A percentile compares a stretch with the other conserved stretches of the same genome.
These are phyloP conservation scores for Pleurotus eryngii DNA, from an alignment of 768 basidiomycete species.

Conservation along the genomic window DNA sequence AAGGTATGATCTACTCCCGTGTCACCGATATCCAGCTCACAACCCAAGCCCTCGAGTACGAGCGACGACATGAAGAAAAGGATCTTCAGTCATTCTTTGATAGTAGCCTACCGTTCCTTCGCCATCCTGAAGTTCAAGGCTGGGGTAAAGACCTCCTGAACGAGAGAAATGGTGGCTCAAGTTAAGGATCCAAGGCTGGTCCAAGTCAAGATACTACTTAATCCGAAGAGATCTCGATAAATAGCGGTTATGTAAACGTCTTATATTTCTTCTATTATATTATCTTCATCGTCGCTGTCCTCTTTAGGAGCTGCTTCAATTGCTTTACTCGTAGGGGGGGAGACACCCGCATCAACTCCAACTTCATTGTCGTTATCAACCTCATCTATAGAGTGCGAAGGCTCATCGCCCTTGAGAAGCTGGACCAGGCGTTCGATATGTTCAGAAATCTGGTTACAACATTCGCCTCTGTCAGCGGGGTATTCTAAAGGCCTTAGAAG, in stretches of 20 bases:
- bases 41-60: constrained; percentile 67
- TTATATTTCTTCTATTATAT: constrained; percentile 75
- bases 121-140: constrained; percentile 65
- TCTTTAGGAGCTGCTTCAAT: constrained; percentile 21
- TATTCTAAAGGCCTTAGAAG: constrained; percentile 10
- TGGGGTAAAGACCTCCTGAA: constrained; percentile 63
- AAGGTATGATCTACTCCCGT: constrained; percentile 43
- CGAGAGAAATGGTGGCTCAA: constrained; percentile 35
- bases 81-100: constrained; percentile 78
- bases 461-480: constrained; percentile 16
- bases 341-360: constrained; percentile 9
- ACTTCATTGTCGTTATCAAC: constrained; percentile 23
- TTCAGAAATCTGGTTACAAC: constrained; percentile 63
- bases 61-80: constrained; percentile 41
- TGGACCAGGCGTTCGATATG: constrained; percentile 86
- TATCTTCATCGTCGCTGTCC: constrained; percentile 61
- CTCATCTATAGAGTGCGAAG: constrained; percentile 39
- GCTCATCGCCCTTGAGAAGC: constrained; percentile 79
- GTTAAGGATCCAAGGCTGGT: no score
- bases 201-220: no score
- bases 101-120: constrained; percentile 68
- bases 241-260: neutral
- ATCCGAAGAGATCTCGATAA: neutral
- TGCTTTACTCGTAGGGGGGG: constrained; percentile 12
- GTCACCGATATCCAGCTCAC: neutral